Base-by-base conservation (phyloP, 202 grass and related monocot genomes). In the Zizania palustris region DNA sequence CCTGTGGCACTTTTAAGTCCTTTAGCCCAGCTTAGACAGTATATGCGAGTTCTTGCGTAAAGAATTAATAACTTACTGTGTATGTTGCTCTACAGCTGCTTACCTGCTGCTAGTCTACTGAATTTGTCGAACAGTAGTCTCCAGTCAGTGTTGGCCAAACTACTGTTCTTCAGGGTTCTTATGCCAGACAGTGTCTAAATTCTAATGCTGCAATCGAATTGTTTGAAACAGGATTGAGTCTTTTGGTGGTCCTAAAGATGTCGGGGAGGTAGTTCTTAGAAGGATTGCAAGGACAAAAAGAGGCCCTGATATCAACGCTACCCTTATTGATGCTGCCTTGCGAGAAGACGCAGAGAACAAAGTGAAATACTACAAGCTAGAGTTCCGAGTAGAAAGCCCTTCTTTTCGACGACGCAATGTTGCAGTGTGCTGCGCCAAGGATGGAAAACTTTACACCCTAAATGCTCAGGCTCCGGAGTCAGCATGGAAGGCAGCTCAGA, bases 311-410 rank as follows among this genome's bases (percentile, higher is more conserved):
- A 82, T 98, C 63, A 98, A 70, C 20, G 95, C 91, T 5, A 85
- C 85, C 41, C 89, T 95, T 10, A 71, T 92, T 1, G 83, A 81
- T 36, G 95, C 91, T 19, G 51, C 89, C 4, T 62, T 89, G 81
- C 83, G 91, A 71, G 87, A 94, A 73, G 91, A 92, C 37, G 6
- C 58, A 0, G 11, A 11, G 21, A 67, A 51, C 55, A 90, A 86
- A 1, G 91, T 90, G 33, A 98, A 89, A 34, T 92, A 98, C 77
- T 95, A 92, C 85, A 98, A 83, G 85, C 85, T 95, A 12, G 91
- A 95, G 77, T 98, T 98, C 59, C 40, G 63, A 39, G 96, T 95
- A 6, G 87, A 98, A 51, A 79, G 83, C 48, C 80, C 89, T 5
- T 83, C 87, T 1, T 91, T 99, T 8, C 83, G 43, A 20, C 88